Conservation (phyloP, 805 yeast species). For the Schwanniomyces yamadae region DNA sequence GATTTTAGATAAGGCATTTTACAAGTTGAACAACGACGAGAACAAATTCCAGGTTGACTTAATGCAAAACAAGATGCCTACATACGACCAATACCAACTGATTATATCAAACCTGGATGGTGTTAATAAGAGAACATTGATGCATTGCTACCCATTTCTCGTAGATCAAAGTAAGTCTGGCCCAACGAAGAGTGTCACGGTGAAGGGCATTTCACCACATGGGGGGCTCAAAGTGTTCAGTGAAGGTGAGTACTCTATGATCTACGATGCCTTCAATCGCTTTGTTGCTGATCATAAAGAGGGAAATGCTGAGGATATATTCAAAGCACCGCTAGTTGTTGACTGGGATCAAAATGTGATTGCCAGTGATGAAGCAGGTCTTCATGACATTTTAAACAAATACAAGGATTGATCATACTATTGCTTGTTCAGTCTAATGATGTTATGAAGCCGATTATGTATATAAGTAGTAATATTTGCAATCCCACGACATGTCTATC, state of each 20-base stretch:
- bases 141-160: constrained; percentile 38
- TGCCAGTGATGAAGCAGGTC: constrained; percentile 36
- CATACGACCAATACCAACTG: constrained; percentile 38
- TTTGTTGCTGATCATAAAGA: constrained; percentile 24
- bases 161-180: constrained; percentile 19
- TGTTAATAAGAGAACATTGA: constrained; percentile 23
- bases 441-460: too few species aligned
- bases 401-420: constrained; percentile 15
- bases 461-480: too few species aligned
- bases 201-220: constrained; percentile 20
- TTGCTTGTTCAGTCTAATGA: too few species aligned
- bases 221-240: constrained; percentile 31
- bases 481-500: too few species aligned
- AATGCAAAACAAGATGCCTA: constrained; percentile 40
- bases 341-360: constrained; percentile 47
- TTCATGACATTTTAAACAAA: constrained; percentile 28
- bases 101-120: constrained; percentile 25
- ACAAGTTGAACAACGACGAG: constrained; percentile 27
- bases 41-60: constrained; percentile 35
- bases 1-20: constrained; percentile 29
- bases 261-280: constrained; percentile 35
- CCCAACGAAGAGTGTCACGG: constrained; percentile 10
- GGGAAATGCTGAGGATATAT: constrained; percentile 32
- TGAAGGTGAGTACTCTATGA: constrained; percentile 37
- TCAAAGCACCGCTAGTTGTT: constrained; percentile 41